These are phyloP conservation scores for Linnemannia schmuckeri DNA, from an alignment of 192 early-diverging fungal genomes.

Conservation along the genomic window DNA sequence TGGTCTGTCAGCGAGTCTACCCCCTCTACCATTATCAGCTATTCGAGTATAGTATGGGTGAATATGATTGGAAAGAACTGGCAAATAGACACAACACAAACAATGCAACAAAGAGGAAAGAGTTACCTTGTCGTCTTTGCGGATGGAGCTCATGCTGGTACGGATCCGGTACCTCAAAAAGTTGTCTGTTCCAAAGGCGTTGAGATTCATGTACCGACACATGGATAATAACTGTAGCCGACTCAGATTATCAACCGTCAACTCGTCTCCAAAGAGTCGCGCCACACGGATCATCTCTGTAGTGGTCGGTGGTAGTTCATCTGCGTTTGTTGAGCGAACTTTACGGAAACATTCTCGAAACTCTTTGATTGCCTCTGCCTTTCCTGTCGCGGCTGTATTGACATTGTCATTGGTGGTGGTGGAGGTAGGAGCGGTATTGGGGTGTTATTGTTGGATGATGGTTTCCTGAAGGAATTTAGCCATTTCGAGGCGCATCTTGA, in stretches of 20 bases:
- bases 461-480: conserved; percentile 96
- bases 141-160: conserved; percentile 87
- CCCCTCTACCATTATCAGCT: conserved; percentile 88
- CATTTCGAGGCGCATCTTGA: conserved; percentile 95
- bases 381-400: conserved; percentile 77
- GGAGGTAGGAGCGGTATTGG: not conserved
- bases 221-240: conserved; percentile 95
- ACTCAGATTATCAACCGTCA: conserved; percentile 93
- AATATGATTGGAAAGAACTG: not conserved
- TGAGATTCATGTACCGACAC: conserved; percentile 95
- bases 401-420: conserved; percentile 19
- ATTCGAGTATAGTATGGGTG: not conserved
- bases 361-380: conserved; percentile 75
- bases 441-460: conserved; percentile 90
- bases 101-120: conserved; percentile 47
- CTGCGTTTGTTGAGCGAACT: conserved; percentile 86
- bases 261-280: conserved; percentile 91
- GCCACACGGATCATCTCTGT: conserved; percentile 88
- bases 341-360: conserved; percentile 84
- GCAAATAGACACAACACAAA: conserved; percentile 67
- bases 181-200: conserved; percentile 97
- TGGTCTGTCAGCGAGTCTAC: conserved; percentile 89
- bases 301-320: conserved; percentile 77
- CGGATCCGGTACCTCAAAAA: conserved; percentile 94
- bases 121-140: conserved; percentile 83